A percentile compares a stretch with the other conserved stretches of the same genome.
phyloP scores from a whole-genome alignment of 306 rosid genomes.

The Quercus dentata region DNA sequence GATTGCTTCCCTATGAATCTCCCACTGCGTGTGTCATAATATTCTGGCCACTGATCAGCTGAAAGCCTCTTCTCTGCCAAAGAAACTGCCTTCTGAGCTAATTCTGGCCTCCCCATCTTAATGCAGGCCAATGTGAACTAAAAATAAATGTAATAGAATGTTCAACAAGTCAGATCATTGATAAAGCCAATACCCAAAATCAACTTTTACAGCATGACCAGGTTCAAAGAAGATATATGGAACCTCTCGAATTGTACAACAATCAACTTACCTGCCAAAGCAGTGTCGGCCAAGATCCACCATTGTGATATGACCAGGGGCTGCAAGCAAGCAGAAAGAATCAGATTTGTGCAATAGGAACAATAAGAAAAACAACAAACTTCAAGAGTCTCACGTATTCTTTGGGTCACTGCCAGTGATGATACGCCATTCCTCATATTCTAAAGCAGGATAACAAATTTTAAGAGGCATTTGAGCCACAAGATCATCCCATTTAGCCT shows the following conservation, averaged over 20 bases:
- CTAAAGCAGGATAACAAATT: slow-evolving; percentile 86
- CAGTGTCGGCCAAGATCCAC: slow-evolving; percentile 95
- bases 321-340: slow-evolving; percentile 41
- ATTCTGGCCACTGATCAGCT: slow-evolving; percentile 75
- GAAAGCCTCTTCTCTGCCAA: slow-evolving; percentile 70
- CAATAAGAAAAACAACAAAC: not conserved
- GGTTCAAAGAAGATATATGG: not conserved
- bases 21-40: slow-evolving; percentile 69
- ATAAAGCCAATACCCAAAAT: not conserved
- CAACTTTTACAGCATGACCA: not conserved
- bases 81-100: slow-evolving; percentile 64
- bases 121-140: slow-evolving; percentile 90
- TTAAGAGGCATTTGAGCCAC: slow-evolving; percentile 84
- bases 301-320: slow-evolving; percentile 95
- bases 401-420: slow-evolving; percentile 93
- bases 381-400: slow-evolving; percentile 64
- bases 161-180: not conserved
- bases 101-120: slow-evolving; percentile 74
- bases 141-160: slow-evolving; percentile 7
- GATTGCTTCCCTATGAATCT: slow-evolving; percentile 78
- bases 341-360: slow-evolving; percentile 11
- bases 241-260: not conserved
- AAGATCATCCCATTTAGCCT: slow-evolving; percentile 90
- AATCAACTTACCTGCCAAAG: slow-evolving; percentile 74
- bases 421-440: slow-evolving; percentile 86